Conservation (phyloP, 164 flowering plant species). For the Vitis labrusca region DNA sequence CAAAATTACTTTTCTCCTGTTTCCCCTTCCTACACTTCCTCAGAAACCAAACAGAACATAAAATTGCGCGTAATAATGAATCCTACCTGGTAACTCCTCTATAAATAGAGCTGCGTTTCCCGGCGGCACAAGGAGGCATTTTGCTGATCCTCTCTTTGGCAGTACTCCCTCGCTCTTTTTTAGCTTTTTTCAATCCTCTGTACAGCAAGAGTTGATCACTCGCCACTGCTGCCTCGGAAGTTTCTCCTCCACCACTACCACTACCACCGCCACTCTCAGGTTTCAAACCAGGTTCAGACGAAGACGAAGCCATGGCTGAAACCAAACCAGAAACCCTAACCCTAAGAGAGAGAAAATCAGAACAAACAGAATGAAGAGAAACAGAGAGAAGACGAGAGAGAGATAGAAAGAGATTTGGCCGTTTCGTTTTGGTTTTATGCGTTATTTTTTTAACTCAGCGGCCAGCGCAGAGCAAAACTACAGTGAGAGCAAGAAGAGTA, state of each 20-base stretch:
- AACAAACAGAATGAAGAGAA: background rate
- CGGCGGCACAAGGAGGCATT: slow-evolving; percentile 98
- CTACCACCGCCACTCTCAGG: slow-evolving; percentile 41
- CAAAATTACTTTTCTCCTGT: background rate
- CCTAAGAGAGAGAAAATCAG: slow-evolving; percentile 13
- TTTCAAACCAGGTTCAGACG: slow-evolving; percentile 49
- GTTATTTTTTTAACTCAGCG: background rate
- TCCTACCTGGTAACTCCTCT: slow-evolving; percentile 93
- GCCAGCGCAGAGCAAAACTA: slow-evolving; percentile 6
- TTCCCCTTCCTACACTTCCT: background rate
- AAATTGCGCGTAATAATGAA: background rate
- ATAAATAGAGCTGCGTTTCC: slow-evolving; percentile 95
- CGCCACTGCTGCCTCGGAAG: slow-evolving; percentile 38
- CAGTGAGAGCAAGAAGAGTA: slow-evolving; percentile 4
- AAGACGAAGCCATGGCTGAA: slow-evolving; percentile 55
- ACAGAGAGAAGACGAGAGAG: background rate
- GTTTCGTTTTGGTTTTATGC: no score
- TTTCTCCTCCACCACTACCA: slow-evolving; percentile 37
- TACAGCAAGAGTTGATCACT: slow-evolving; percentile 48
- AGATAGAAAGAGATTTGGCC: background rate
- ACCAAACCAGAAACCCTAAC: slow-evolving; percentile 5
- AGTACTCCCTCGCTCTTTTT: slow-evolving; percentile 83
- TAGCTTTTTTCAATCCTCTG: slow-evolving; percentile 81
- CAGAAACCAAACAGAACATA: background rate
- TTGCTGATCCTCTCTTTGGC: slow-evolving; percentile 98